A percentile compares a stretch with the other conserved stretches of the same genome.
These are phyloP conservation scores for Malus sieversii DNA, from an alignment of 306 rosid species.

Conservation along the genomic window DNA sequence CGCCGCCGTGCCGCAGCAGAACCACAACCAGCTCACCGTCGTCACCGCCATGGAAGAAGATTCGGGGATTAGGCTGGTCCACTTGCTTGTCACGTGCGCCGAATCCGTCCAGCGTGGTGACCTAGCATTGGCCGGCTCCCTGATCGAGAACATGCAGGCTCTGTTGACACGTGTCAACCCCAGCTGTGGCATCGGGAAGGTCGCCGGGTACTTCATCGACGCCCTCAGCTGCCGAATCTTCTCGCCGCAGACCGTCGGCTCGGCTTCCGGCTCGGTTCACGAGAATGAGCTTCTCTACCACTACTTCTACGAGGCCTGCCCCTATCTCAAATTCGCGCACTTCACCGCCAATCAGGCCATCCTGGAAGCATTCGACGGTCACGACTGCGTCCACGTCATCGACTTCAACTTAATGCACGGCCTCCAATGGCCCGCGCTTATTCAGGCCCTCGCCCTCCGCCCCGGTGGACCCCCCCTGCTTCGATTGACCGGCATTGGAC, in stretches of 20 bases:
- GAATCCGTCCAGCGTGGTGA: conserved; percentile 71
- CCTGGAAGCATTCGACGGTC: conserved; percentile 71
- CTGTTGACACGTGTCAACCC: conserved; percentile 51
- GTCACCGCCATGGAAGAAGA: conserved; percentile 66
- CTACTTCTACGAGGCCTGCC: conserved; percentile 80
- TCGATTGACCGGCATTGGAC: conserved; percentile 82
- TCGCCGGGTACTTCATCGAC: conserved; percentile 76
- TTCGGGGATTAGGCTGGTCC: conserved; percentile 74
- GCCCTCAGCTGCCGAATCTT: conserved; percentile 70
- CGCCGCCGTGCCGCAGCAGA: conserved; percentile 12
- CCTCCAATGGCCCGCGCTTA: conserved; percentile 84
- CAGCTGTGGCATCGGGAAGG: conserved; percentile 78
- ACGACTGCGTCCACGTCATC: conserved; percentile 81
- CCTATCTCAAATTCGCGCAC: conserved; percentile 86
- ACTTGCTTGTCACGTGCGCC: conserved; percentile 76
- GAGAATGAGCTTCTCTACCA: conserved; percentile 64
- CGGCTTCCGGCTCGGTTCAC: conserved; percentile 15
- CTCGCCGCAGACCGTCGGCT: conserved; percentile 4
- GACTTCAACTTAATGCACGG: conserved; percentile 92
- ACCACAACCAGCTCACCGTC: conserved; percentile 26
- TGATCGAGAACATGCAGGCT: conserved; percentile 69
- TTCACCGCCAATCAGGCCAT: conserved; percentile 94
- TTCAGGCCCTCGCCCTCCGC: conserved; percentile 78
- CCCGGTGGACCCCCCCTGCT: conserved; percentile 81
- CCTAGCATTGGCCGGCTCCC: conserved; percentile 53